phyloP scores from a whole-genome alignment of 2,329 filamentous ascomycete genomes.

The Amauroascus verrucosus region DNA sequence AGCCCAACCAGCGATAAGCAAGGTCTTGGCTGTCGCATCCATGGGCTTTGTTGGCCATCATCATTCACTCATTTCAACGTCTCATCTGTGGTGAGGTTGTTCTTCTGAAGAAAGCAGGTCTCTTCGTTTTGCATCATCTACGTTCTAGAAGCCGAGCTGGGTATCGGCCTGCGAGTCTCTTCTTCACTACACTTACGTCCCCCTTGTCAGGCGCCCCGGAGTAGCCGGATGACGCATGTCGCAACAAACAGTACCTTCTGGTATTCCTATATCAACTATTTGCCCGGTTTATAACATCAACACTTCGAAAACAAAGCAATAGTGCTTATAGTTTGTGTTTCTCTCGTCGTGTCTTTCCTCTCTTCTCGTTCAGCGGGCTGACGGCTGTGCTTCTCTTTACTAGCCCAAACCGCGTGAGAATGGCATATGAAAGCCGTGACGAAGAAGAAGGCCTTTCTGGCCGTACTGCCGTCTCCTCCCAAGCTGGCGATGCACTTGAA shows the following conservation, averaged over 20 bases:
- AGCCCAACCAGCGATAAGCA: no score
- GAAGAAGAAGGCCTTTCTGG: slow-evolving; percentile 22
- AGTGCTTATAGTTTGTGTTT: background rate
- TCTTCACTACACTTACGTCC: background rate
- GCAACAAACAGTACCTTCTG: background rate
- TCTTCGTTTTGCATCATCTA: background rate
- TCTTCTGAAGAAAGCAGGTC: background rate
- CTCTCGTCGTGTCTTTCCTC: background rate
- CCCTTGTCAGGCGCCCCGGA: background rate
- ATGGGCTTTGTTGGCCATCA: background rate
- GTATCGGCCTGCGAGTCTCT: background rate
- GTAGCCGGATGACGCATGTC: background rate
- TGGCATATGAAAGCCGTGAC: slow-evolving; percentile 27
- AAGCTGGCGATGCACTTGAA: slow-evolving; percentile 26
- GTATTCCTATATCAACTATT: background rate
- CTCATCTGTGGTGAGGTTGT: background rate
- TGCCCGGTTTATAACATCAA: background rate
- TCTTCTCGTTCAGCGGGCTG: background rate
- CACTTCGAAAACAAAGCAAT: background rate
- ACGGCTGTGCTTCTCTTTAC: background rate
- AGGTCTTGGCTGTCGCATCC: slow-evolving; percentile 5
- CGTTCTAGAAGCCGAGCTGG: background rate
- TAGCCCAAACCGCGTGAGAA: background rate
- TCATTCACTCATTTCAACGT: background rate
- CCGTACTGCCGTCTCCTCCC: slow-evolving; percentile 26